A percentile compares a stretch with the other conserved stretches of the same genome.
Evolutionary conservation across 179 eudicot genomes (phyloP).

Genomic region (Beta lomatogona): DNA sequence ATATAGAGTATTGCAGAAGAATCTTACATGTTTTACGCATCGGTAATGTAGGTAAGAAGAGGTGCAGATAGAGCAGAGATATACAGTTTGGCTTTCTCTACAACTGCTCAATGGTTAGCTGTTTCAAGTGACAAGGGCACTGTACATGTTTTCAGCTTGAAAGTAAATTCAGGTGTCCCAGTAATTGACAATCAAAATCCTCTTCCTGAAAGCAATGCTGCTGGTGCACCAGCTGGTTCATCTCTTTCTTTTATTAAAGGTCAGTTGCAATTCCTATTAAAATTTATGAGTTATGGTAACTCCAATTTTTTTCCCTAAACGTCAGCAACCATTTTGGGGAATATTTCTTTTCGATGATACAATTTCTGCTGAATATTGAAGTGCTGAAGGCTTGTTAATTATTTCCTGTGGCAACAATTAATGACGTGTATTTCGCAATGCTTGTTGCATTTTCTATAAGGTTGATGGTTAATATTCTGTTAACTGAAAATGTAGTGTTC

Average conservation of each 20-base stretch:
- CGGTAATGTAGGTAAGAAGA: conserved; percentile 73
- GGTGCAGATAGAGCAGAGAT: conserved; percentile 98
- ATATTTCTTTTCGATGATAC: not conserved
- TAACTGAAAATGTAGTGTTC: not conserved
- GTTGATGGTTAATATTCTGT: not conserved
- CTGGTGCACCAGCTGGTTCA: conserved; percentile 52
- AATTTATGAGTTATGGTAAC: not conserved
- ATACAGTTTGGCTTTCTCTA: conserved; percentile 87
- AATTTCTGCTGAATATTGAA: not conserved
- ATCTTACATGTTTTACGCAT: conserved; percentile 11
- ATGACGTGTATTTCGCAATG: not conserved
- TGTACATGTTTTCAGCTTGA: conserved; percentile 83
- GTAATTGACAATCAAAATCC: conserved; percentile 44
- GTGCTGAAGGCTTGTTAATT: not conserved
- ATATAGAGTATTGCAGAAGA: not conserved
- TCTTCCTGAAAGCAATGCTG: conserved; percentile 45
- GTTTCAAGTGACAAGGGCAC: conserved; percentile 99
- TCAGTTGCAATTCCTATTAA: conserved; percentile 22
- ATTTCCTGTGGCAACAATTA: not conserved
- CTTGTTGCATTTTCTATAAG: not conserved
- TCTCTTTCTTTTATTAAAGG: conserved; percentile 88
- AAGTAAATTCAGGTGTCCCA: conserved; percentile 53
- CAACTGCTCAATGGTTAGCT: conserved; percentile 93
- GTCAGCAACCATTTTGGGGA: not conserved
- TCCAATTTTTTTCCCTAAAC: not conserved